A percentile compares a stretch with the other conserved stretches of the same genome.
phyloP scores from a whole-genome alignment of 768 basidiomycete genomes.

The Rhodotorula kratochvilovae region DNA sequence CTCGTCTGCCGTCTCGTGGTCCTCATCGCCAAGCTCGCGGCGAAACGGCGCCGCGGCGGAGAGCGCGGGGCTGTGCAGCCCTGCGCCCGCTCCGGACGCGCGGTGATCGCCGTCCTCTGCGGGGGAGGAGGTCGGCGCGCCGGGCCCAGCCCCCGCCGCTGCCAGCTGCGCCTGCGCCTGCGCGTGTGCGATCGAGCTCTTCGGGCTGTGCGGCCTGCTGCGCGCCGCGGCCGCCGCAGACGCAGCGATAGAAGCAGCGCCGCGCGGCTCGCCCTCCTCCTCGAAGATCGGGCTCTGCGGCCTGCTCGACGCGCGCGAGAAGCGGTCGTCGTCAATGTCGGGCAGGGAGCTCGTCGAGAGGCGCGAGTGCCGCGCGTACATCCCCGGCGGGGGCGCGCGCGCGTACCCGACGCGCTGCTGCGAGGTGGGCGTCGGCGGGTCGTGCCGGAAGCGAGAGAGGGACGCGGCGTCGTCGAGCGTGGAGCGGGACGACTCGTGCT shows the following conservation, averaged over 20 bases:
- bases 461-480: slow-evolving; percentile 59
- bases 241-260: no score
- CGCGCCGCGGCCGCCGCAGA: no score
- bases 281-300: not conserved
- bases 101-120: not conserved
- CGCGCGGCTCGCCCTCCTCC: slow-evolving; percentile 5
- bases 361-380: not conserved
- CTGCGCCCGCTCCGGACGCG: slow-evolving; percentile 6
- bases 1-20: slow-evolving; percentile 39
- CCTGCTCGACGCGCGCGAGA: slow-evolving; percentile 9
- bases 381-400: slow-evolving; percentile 39
- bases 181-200: slow-evolving; percentile 5
- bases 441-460: slow-evolving; percentile 42
- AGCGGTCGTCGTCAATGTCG: not conserved
- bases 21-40: slow-evolving; percentile 48
- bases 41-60: slow-evolving; percentile 48
- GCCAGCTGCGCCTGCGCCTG: slow-evolving; percentile 7
- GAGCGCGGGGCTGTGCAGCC: slow-evolving; percentile 40
- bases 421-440: slow-evolving; percentile 74
- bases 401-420: slow-evolving; percentile 58
- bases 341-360: not conserved
- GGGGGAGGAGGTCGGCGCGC: not conserved
- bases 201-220: slow-evolving; percentile 11
- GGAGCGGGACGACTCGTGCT: slow-evolving; percentile 46
- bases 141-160: not conserved